Evolutionary conservation across 2,329 filamentous ascomycete genomes (phyloP).

Genomic region (Fusarium anguioides): DNA sequence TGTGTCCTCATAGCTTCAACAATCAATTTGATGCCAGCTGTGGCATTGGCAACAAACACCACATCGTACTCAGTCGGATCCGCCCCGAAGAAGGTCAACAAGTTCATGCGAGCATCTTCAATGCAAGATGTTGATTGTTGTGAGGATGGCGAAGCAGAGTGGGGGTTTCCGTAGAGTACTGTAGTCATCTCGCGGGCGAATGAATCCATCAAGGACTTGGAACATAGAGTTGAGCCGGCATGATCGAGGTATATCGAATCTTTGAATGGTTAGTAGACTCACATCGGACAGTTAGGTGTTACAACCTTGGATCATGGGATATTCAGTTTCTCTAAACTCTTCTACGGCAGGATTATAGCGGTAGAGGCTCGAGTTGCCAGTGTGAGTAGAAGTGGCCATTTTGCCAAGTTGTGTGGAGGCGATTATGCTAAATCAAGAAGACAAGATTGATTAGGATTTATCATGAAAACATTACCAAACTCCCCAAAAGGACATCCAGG

Average conservation of each 20-base stretch:
- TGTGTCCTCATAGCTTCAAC: constrained; percentile 78
- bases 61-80: constrained; percentile 85
- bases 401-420: not conserved
- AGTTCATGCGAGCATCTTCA: constrained; percentile 77
- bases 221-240: constrained; percentile 88
- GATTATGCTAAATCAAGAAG: not conserved
- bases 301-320: constrained; percentile 75
- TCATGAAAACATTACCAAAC: not conserved
- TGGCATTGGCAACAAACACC: constrained; percentile 92
- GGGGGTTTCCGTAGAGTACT: constrained; percentile 89
- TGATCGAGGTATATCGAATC: constrained; percentile 88
- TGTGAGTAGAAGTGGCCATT: constrained; percentile 5
- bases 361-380: constrained; percentile 13
- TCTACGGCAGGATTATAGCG: constrained; percentile 71
- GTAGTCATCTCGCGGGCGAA: constrained; percentile 84
- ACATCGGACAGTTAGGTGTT: not conserved
- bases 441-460: not conserved
- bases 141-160: constrained; percentile 85
- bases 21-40: constrained; percentile 88
- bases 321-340: constrained; percentile 68
- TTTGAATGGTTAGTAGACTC: constrained; percentile 50
- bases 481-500: not conserved
- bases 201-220: constrained; percentile 81
- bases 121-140: constrained; percentile 79
- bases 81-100: constrained; percentile 82